These are phyloP conservation scores for Rubia peregrina DNA, from an alignment of 305 asterid species.

Conservation along the genomic window DNA sequence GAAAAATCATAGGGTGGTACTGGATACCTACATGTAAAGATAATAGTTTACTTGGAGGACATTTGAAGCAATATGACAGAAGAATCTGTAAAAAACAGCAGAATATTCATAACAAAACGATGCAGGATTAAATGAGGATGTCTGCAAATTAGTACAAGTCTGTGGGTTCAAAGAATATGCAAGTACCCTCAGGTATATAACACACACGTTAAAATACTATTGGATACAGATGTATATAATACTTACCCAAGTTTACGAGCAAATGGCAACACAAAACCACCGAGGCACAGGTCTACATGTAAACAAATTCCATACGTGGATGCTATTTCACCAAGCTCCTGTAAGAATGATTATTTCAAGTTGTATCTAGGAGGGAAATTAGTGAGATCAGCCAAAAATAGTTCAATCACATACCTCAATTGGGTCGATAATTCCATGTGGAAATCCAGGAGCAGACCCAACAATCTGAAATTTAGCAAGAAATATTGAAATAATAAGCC, in stretches of 20 bases:
- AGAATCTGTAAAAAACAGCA: neutral
- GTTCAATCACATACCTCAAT: slow-evolving; percentile 58
- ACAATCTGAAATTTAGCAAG: slow-evolving; percentile 54
- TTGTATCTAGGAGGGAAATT: slow-evolving; percentile 21
- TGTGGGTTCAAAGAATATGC: neutral
- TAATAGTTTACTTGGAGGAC: neutral
- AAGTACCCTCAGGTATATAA: neutral
- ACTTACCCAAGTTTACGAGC: slow-evolving; percentile 98
- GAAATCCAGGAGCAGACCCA: slow-evolving; percentile 99
- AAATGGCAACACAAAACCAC: slow-evolving; percentile 95
- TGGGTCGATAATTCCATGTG: slow-evolving; percentile 98
- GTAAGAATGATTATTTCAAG: slow-evolving; percentile 20
- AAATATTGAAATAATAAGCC: slow-evolving; percentile 11
- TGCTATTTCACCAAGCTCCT: slow-evolving; percentile 96
- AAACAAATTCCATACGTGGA: slow-evolving; percentile 55
- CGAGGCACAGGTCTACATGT: slow-evolving; percentile 98
- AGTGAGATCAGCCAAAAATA: slow-evolving; percentile 17
- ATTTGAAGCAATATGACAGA: neutral
- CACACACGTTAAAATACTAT: too few relatives aligned
- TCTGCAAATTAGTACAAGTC: neutral
- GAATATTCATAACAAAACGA: neutral
- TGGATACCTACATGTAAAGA: slow-evolving; percentile 58
- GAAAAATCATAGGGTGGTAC: slow-evolving; percentile 91
- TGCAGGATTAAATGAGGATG: neutral
- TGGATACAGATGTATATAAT: neutral